phyloP scores from a whole-genome alignment of 2,329 filamentous ascomycete genomes.

The Sporothrix luriei region DNA sequence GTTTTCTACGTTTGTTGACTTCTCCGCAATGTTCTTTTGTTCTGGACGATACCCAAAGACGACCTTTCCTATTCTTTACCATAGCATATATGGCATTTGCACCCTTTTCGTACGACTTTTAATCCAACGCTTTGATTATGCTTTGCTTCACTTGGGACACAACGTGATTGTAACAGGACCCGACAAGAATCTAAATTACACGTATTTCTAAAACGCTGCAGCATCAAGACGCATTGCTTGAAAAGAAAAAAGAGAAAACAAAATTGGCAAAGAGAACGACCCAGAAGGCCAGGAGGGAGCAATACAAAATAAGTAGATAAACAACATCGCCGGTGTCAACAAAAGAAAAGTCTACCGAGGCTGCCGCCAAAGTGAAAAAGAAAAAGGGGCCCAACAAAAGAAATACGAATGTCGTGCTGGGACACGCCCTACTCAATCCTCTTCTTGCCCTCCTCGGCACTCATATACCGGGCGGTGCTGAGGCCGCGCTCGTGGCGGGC shows the following conservation, averaged over 20 bases:
- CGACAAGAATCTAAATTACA: not conserved
- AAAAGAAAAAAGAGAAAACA: not conserved
- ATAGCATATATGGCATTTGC: slow-evolving; percentile 15
- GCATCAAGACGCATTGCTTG: not conserved
- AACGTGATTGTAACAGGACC: not conserved
- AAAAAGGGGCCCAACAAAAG: not conserved
- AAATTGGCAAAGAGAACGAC: not conserved
- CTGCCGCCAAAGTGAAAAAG: not conserved
- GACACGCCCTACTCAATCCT: slow-evolving; percentile 72
- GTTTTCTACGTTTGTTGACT: not conserved
- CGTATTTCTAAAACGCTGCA: not conserved
- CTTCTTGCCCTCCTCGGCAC: slow-evolving; percentile 97
- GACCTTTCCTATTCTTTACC: slow-evolving; percentile 18
- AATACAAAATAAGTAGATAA: not conserved
- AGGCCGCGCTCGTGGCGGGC: slow-evolving; percentile 76
- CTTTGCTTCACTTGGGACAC: not conserved
- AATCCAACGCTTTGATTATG: not conserved
- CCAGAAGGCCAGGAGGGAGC: not conserved
- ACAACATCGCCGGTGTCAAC: slow-evolving; percentile 2
- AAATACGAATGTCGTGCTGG: not conserved
- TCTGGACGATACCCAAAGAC: slow-evolving; percentile 33
- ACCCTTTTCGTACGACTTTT: slow-evolving; percentile 4
- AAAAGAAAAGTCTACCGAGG: not conserved
- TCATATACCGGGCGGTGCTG: slow-evolving; percentile 79
- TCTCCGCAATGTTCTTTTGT: not conserved